Percentiles rank a stretch among this genome's conserved stretches.
phyloP scores from a whole-genome alignment of 148 eudicot species.

The Suaeda aralocaspica region DNA sequence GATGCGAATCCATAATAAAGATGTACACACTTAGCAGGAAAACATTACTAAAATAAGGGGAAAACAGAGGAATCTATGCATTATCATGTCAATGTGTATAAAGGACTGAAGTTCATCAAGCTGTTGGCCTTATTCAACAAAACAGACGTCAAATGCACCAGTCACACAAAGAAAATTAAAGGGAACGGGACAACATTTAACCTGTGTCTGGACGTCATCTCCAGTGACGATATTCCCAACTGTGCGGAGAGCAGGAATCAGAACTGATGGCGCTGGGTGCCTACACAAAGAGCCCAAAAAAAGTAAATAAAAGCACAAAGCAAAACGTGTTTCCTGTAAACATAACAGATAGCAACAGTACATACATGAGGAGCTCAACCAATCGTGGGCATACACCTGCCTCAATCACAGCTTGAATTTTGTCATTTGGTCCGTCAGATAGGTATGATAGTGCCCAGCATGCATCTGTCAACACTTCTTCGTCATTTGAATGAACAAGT shows the following conservation, averaged over 20 bases:
- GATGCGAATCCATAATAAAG: no score
- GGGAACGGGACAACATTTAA: constrained; percentile 20
- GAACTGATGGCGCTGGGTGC: constrained; percentile 54
- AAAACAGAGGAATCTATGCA: no score
- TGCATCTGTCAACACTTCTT: constrained; percentile 81
- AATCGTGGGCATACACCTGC: constrained; percentile 71
- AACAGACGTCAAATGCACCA: not conserved
- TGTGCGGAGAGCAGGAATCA: constrained; percentile 74
- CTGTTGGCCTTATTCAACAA: no score
- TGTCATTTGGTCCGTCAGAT: constrained; percentile 81
- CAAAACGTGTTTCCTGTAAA: constrained; percentile 7
- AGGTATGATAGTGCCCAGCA: constrained; percentile 93
- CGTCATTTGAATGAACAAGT: constrained; percentile 77
- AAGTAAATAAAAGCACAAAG: not conserved
- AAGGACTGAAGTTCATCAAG: no score
- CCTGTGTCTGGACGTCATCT: constrained; percentile 85
- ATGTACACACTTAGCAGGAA: no score
- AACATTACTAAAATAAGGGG: no score
- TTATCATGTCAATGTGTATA: no score
- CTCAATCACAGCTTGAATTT: constrained; percentile 85
- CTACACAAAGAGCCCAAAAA: constrained; percentile 21
- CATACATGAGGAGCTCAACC: constrained; percentile 75
- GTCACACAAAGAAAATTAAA: not conserved
- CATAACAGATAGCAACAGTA: constrained; percentile 2
- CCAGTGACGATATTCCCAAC: constrained; percentile 90